Percentiles rank a stretch among this genome's conserved stretches.
Evolutionary conservation across 495 filamentous ascomycete species (phyloP).

Genomic region (Neohortaea acidophila): DNA sequence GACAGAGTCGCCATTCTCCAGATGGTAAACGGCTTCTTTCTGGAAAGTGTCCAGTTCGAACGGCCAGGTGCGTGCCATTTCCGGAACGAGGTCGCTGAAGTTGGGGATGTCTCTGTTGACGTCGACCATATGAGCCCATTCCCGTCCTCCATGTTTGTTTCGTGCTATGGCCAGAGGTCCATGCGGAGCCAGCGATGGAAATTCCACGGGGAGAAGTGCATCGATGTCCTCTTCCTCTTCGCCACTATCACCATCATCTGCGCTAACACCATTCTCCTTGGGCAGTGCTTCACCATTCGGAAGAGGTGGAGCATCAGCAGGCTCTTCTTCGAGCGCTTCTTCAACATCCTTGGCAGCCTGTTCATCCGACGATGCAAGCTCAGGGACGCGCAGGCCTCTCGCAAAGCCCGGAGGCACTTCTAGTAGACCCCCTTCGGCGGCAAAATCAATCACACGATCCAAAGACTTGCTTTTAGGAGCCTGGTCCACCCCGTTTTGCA

Average conservation of each 20-base stretch:
- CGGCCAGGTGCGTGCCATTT: constrained; percentile 91
- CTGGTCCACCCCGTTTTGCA: constrained; percentile 9
- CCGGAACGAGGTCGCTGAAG: constrained; percentile 80
- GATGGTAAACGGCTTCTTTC: constrained; percentile 94
- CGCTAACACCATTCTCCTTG: constrained; percentile 19
- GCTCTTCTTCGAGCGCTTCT: constrained; percentile 55
- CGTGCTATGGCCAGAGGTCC: constrained; percentile 55
- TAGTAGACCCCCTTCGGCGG: constrained; percentile 61
- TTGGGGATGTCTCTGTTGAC: constrained; percentile 81
- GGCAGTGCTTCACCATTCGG: constrained; percentile 30
- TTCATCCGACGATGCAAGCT: constrained; percentile 41
- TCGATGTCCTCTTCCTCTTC: constrained; percentile 73
- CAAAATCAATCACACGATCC: constrained; percentile 68
- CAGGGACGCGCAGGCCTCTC: constrained; percentile 60
- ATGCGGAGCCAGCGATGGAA: constrained; percentile 80
- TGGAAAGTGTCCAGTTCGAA: constrained; percentile 97
- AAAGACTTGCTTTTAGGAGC: constrained; percentile 32
- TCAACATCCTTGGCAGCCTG: constrained; percentile 51
- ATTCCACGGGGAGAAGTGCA: constrained; percentile 77
- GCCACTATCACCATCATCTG: constrained; percentile 22
- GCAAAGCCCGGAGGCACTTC: constrained; percentile 69
- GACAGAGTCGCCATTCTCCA: constrained; percentile 91
- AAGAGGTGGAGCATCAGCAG: constrained; percentile 35
- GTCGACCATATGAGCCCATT: constrained; percentile 98
- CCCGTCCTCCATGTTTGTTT: constrained; percentile 55